Percentiles rank a stretch among this genome's conserved stretches.
These are phyloP conservation scores for Dichomitus squalens DNA, from an alignment of 1,284 basidiomycete genomes.

Conservation along the genomic window DNA sequence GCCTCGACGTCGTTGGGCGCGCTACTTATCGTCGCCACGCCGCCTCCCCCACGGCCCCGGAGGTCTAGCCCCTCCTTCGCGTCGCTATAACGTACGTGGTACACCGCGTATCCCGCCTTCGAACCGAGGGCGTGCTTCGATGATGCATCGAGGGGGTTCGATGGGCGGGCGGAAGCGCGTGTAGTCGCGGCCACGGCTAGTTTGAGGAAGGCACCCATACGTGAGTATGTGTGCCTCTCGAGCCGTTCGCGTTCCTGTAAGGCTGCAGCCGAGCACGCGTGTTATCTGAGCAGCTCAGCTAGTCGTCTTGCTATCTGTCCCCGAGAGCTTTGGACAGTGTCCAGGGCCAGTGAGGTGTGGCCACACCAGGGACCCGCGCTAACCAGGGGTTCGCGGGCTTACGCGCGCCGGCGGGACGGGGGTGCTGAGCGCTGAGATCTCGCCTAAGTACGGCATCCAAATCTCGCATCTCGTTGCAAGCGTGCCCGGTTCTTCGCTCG, in stretches of 20 bases:
- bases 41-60: conserved; percentile 16
- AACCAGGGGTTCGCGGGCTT: conserved; percentile 7
- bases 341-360: neutral
- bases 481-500: conserved; percentile 20
- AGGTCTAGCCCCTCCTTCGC: conserved; percentile 21
- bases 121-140: conserved; percentile 7
- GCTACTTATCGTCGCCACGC: conserved; percentile 6
- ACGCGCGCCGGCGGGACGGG: conserved; percentile 7
- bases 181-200: neutral
- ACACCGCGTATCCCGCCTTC: conserved; percentile 17
- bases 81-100: neutral
- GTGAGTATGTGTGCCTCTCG: conserved; percentile 5
- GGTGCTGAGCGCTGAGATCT: conserved; percentile 13
- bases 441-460: conserved; percentile 18
- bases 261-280: neutral
- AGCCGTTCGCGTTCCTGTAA: conserved; percentile 6
- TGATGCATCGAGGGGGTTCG: conserved; percentile 3
- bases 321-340: neutral
- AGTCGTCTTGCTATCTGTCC: neutral
- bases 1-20: conserved; percentile 1
- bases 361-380: neutral
- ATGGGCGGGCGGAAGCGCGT: neutral
- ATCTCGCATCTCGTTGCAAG: conserved; percentile 27
- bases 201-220: conserved; percentile 7
- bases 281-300: neutral